Evolutionary conservation across 2,329 filamentous ascomycete species (phyloP).

Genomic region (Didymella lethalis): DNA sequence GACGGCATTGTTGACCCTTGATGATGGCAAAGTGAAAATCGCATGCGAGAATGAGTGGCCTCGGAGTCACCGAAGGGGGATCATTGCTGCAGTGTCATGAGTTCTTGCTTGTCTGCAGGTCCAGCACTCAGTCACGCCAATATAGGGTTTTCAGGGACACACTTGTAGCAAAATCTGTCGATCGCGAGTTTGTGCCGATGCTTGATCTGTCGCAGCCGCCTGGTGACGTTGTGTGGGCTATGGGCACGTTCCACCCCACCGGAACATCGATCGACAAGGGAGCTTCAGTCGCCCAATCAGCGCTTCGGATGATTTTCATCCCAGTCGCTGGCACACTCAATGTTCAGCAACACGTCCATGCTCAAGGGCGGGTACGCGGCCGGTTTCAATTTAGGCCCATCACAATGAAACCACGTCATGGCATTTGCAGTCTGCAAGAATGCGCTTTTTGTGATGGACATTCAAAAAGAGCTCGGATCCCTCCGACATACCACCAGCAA

Average conservation of each 20-base stretch:
- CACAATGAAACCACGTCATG: conserved; percentile 38
- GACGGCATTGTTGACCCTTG: conserved; percentile 17
- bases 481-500: conserved; percentile 5
- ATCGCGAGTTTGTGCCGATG: conserved; percentile 38
- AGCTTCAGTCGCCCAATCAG: conserved; percentile 33
- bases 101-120: conserved; percentile 36
- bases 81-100: neutral
- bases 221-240: conserved; percentile 43
- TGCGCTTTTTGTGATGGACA: conserved; percentile 22
- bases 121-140: conserved; percentile 25
- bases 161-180: conserved; percentile 14
- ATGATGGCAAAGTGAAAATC: conserved; percentile 18
- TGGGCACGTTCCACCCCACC: conserved; percentile 18
- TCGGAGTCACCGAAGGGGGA: neutral
- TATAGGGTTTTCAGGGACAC: conserved; percentile 31
- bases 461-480: conserved; percentile 23
- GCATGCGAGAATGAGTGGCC: conserved; percentile 12
- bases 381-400: conserved; percentile 21
- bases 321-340: conserved; percentile 8
- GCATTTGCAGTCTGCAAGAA: conserved; percentile 26
- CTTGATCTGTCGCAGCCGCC: conserved; percentile 24
- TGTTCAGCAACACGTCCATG: conserved; percentile 17
- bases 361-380: conserved; percentile 22
- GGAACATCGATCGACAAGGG: conserved; percentile 30
- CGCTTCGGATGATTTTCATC: conserved; percentile 4